Conservation (phyloP, 225 moss, liverwort and hornwort genomes). For the Straminergon stramineum region DNA sequence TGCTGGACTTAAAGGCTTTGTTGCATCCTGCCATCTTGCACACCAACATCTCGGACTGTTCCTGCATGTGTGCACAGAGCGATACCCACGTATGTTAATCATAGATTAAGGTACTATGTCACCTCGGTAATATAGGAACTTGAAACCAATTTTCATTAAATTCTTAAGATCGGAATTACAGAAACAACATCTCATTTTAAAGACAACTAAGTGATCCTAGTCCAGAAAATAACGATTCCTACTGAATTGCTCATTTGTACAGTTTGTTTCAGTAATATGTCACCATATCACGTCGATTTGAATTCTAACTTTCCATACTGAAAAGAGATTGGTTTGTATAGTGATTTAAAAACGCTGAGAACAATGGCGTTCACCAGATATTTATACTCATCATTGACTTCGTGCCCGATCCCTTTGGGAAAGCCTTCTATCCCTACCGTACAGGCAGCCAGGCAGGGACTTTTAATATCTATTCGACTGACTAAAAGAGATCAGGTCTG, state of each 20-base stretch:
- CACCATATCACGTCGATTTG: not conserved
- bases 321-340: not conserved
- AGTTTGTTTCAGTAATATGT: not conserved
- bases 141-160: not conserved
- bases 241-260: not conserved
- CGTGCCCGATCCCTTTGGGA: not conserved
- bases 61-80: not conserved
- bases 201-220: not conserved
- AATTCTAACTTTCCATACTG: not conserved
- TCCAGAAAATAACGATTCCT: not conserved
- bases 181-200: not conserved
- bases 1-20: constrained; percentile 54
- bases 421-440: not conserved
- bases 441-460: not conserved
- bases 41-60: constrained; percentile 40
- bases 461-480: not conserved
- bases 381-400: not conserved
- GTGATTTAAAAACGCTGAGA: not conserved
- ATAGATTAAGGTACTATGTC: not conserved
- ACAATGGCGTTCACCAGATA: not conserved
- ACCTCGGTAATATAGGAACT: not conserved
- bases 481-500: not conserved
- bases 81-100: not conserved
- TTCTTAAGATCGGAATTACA: not conserved
- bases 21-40: constrained; percentile 52